phyloP scores from a whole-genome alignment of 768 basidiomycete genomes.

The Filobasidium floriforme region DNA sequence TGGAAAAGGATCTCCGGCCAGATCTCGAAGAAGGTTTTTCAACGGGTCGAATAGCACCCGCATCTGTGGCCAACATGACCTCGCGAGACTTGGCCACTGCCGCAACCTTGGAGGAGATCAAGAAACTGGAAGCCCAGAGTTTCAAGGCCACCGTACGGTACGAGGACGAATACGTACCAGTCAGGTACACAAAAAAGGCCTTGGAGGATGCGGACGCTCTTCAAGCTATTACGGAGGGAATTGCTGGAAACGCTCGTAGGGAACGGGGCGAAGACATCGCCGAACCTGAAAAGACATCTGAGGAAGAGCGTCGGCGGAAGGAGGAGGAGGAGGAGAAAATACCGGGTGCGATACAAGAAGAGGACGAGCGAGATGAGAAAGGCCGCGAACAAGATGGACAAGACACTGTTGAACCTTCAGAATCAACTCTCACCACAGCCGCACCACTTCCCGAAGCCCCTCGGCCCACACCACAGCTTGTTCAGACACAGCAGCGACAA shows the following conservation, averaged over 20 bases:
- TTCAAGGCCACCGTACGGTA: conserved; percentile 17
- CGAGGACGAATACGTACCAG: conserved; percentile 14
- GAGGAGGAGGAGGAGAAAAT: background rate
- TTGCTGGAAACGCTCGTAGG: background rate
- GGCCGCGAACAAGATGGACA: background rate
- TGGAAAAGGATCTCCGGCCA: conserved; percentile 32
- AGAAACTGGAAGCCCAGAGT: conserved; percentile 19
- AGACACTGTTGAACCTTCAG: background rate
- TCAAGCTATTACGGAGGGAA: conserved; percentile 1
- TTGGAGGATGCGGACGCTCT: conserved; percentile 17
- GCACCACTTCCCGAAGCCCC: background rate
- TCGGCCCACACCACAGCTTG: background rate
- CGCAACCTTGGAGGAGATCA: conserved; percentile 32
- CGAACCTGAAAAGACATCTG: background rate
- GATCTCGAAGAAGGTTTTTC: conserved; percentile 29
- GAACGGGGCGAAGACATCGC: background rate
- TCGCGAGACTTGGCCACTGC: conserved; percentile 36
- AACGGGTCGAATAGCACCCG: conserved; percentile 21
- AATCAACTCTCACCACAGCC: background rate
- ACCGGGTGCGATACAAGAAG: background rate
- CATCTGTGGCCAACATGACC: conserved; percentile 33
- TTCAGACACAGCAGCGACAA: background rate
- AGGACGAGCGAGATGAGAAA: background rate
- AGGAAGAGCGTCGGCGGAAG: background rate
- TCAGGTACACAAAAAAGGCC: conserved; percentile 17